Base-by-base conservation (phyloP, 495 filamentous ascomycete species). In the Delitschia confertaspora region DNA sequence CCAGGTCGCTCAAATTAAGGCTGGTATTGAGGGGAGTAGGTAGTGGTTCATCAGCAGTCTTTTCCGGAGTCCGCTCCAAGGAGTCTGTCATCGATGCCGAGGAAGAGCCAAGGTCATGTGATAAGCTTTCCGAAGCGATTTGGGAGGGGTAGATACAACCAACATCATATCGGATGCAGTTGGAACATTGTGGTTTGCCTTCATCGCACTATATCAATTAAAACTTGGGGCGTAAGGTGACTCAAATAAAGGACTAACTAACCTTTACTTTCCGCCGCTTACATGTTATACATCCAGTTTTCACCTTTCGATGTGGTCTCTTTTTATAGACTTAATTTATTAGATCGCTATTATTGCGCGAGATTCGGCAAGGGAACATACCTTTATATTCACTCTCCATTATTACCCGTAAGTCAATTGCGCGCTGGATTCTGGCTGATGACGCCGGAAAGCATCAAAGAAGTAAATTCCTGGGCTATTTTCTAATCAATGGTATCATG, bases 181-280 rank as follows among this genome's bases (percentile, higher is more conserved):
- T 50, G 2, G 38, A 37, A 20, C 47, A 50, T 14, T 44, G 29
- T 6, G 47, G 47, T 21, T 50, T 50, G 10, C 38, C 39, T 38
- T 50, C 47, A 18, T 50, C 47, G 19, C 47, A 50, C 47, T 50
- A 3, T 5, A 38, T 11, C 6, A 30, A 22, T n/a, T n/a, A 34
- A 36, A 10, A 32, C 24, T 34, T 1, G 17, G 16, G 3, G n/a
- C 10, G 23, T 5, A 41, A 4, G 30, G 38, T 26, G 14, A 20
- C 34, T 7, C 17, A 41, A 5, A 23, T 20, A 7, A 6, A 14
- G 23, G 38, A 5, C 7, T 3, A 21, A 20, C 47, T 18, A n/a
- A 44, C 47, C 14, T 50, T 50, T 10, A 50, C 44, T 20, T 50
- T 50, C 8, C 47, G 8, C 6, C 47, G 38, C 16, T 50, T 50